Base-by-base conservation (phyloP, 352 stramenopile genomes). In the Pythium pyrilobum region DNA sequence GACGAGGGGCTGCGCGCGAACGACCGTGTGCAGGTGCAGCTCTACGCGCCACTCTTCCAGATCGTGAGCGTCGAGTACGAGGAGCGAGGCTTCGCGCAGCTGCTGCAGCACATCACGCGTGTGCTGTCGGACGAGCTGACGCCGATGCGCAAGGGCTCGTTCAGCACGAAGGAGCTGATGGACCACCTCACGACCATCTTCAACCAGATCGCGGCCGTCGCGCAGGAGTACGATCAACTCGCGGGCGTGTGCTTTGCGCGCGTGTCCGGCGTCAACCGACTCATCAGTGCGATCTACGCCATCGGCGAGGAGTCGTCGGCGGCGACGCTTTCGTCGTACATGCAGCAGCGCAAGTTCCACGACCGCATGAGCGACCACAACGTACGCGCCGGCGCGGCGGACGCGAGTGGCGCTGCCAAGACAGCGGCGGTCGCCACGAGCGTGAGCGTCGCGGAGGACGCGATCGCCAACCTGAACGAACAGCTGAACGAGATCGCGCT, bases 401-500 rank as follows among this genome's bases (percentile, higher is more conserved):
- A 33, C 7, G 24, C 41, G 10, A 41, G 46, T 32, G 33, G 55
- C 20, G 47, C 46, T 25, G 66, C 18, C 8, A 42, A 24, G 3
- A 53, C 56, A 2, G 41, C 63, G 15, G 37, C 58, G n/a, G 49
- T 47, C 18, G 29, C 33, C 5, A 58, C 25, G 32, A 16, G 44
- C 65, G 57, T 47, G 33, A 52, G 10, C 15, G 37, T 28, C 0
- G 41, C 59, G 6, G 81, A 90, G 23, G 74, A 89, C 33, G 74
- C 67, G 10, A 84, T 92, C 37, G 74, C 79, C 0, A 59, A 66
- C n/a, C 71, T 91, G 59, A 90, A 93, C 55, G 81, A 90, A 40
- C 81, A 91, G 56, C 66, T 95, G 25, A 92, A 95, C 62, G 85
- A 95, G 62, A 74, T 95, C 46, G 85, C 81, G 18, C 51, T 95